Evolutionary conservation across 75 land plant genomes (phyloP).

Genomic region (Sequoiadendron giganteum): DNA sequence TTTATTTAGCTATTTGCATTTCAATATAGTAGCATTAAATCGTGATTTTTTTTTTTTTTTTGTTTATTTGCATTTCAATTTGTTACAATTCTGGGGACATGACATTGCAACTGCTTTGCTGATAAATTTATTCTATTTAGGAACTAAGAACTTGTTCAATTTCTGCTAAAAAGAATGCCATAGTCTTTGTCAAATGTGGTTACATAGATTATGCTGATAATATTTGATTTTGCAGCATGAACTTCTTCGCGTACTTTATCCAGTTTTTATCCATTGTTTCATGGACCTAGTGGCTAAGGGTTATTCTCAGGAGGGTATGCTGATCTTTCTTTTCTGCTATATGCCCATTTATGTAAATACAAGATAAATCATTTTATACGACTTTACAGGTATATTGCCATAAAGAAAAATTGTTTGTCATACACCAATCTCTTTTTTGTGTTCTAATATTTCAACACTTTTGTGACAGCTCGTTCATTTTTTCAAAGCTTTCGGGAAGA

Average conservation of each 20-base stretch:
- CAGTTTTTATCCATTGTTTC: constrained; percentile 90
- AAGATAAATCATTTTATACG: neutral
- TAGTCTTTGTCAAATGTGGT: neutral
- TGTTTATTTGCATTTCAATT: no score
- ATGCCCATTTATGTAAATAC: neutral
- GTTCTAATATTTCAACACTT: constrained; percentile 1
- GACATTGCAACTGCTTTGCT: neutral
- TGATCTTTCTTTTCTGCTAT: neutral
- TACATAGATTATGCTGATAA: constrained; percentile 1
- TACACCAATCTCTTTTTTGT: neutral
- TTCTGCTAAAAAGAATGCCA: neutral
- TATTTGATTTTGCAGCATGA: constrained; percentile 65
- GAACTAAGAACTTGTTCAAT: neutral
- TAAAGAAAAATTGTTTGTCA: neutral
- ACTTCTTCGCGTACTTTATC: constrained; percentile 90
- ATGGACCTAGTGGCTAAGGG: constrained; percentile 94
- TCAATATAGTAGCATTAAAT: no score
- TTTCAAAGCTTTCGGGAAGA: constrained; percentile 92
- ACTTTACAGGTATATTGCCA: neutral
- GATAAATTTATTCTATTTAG: neutral
- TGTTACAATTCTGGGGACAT: no score
- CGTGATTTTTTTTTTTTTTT: no score
- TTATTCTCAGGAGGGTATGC: constrained; percentile 78
- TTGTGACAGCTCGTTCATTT: constrained; percentile 69
- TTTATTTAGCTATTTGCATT: no score